phyloP scores from a whole-genome alignment of 2,329 filamentous ascomycete species.

The Diaporthe amygdali region DNA sequence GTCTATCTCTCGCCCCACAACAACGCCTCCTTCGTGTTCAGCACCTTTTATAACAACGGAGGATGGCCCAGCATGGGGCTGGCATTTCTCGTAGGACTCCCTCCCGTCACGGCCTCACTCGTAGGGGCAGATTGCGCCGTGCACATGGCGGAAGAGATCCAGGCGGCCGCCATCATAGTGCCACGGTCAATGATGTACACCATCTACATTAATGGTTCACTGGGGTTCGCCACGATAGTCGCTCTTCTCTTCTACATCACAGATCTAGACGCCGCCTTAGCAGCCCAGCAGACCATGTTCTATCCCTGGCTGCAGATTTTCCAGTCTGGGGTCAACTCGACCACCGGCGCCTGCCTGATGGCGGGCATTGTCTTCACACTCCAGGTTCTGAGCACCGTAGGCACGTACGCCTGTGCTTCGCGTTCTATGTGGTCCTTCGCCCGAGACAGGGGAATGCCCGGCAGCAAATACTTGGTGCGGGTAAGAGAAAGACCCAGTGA shows the following conservation, averaged over 20 bases:
- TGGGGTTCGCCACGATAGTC: constrained; percentile 62
- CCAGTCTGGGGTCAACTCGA: constrained; percentile 28
- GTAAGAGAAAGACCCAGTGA: background rate
- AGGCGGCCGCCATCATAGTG: constrained; percentile 53
- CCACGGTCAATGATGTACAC: constrained; percentile 56
- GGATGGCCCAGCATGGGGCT: constrained; percentile 48
- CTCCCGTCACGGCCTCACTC: constrained; percentile 39
- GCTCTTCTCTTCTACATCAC: constrained; percentile 59
- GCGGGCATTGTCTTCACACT: constrained; percentile 29
- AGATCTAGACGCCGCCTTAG: constrained; percentile 49
- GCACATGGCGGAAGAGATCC: constrained; percentile 51
- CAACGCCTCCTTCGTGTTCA: constrained; percentile 44
- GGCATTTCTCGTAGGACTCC: constrained; percentile 50
- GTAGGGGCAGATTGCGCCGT: constrained; percentile 44
- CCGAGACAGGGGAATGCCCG: constrained; percentile 30
- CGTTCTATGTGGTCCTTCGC: constrained; percentile 35
- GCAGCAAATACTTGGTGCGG: constrained; percentile 15
- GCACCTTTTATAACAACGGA: constrained; percentile 47
- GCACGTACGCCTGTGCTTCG: constrained; percentile 30
- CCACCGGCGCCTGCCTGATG: constrained; percentile 27
- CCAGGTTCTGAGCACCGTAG: constrained; percentile 27
- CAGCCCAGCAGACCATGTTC: constrained; percentile 28
- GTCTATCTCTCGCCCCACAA: constrained; percentile 44
- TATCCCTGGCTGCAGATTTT: constrained; percentile 36
- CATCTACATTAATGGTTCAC: constrained; percentile 53